These are phyloP conservation scores for Saccharomyces kudriavzevii DNA, from an alignment of 805 yeast species.

Conservation along the genomic window DNA sequence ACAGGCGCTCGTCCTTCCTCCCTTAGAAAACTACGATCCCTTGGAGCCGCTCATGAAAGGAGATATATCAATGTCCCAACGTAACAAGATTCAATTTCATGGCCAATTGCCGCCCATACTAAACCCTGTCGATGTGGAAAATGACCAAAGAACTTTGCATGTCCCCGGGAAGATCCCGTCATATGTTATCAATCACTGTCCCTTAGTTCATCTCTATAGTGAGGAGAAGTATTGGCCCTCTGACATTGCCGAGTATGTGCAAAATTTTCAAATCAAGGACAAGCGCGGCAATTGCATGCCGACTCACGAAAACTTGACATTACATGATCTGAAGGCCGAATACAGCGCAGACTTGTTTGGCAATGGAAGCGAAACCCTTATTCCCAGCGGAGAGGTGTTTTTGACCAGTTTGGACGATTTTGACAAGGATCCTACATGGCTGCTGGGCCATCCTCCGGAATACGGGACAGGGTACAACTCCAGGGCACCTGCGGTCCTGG, in stretches of 20 bases:
- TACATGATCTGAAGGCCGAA: not conserved
- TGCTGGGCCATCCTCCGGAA: constrained; percentile 72
- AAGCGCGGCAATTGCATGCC: constrained; percentile 32
- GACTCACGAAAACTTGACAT: not conserved
- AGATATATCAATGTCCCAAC: not conserved
- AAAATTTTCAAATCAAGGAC: constrained; percentile 51
- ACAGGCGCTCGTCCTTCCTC: not conserved
- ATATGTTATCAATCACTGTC: constrained; percentile 59
- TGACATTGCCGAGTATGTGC: constrained; percentile 61
- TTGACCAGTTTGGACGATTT: constrained; percentile 66
- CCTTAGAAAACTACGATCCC: not conserved
- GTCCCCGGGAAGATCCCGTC: constrained; percentile 42
- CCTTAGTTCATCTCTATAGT: constrained; percentile 76
- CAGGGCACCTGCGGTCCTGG: constrained; percentile 70
- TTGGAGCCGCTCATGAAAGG: constrained; percentile 5
- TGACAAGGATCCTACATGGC: constrained; percentile 71
- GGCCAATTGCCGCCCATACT: constrained; percentile 20
- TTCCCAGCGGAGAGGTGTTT: constrained; percentile 35
- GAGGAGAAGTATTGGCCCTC: constrained; percentile 80
- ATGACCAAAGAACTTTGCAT: constrained; percentile 21
- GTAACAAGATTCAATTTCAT: not conserved
- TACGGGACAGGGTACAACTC: constrained; percentile 58
- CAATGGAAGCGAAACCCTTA: constrained; percentile 9
- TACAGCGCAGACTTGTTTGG: not conserved
- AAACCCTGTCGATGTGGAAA: constrained; percentile 20